phyloP scores from a whole-genome alignment of 2,329 filamentous ascomycete species.

The Fusarium robinianum region DNA sequence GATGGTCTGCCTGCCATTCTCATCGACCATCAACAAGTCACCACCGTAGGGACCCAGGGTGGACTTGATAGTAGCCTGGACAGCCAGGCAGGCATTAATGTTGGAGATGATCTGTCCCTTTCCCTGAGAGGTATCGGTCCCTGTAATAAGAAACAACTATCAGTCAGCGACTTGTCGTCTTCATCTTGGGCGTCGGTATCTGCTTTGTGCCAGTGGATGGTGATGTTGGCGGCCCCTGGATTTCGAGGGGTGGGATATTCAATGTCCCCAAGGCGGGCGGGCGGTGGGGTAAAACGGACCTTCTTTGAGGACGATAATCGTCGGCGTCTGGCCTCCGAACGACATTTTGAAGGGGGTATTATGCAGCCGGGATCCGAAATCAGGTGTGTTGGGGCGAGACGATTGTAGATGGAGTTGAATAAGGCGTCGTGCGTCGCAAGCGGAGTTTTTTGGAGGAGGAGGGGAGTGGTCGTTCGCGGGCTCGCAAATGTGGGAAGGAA shows the following conservation, averaged over 20 bases:
- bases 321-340: constrained; percentile 96
- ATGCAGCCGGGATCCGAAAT: constrained; percentile 13
- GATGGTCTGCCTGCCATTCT: constrained; percentile 94
- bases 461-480: constrained; percentile 34
- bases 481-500: constrained; percentile 38
- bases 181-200: constrained; percentile 5
- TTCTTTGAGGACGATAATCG: constrained; percentile 97
- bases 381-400: constrained; percentile 16
- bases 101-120: constrained; percentile 97
- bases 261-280: constrained; percentile 31
- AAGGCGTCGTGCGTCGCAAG: constrained; percentile 18
- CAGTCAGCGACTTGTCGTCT: constrained; percentile 28
- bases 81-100: constrained; percentile 96
- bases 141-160: constrained; percentile 54
- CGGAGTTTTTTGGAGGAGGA: constrained; percentile 21
- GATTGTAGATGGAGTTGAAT: constrained; percentile 8
- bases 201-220: constrained; percentile 15
- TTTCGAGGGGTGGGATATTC: constrained; percentile 32
- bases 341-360: constrained; percentile 66
- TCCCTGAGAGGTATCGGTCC: constrained; percentile 96
- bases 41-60: constrained; percentile 96
- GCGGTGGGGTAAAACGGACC: constrained; percentile 65
- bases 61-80: constrained; percentile 93
- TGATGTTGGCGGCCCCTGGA: no score
- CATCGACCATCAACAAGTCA: constrained; percentile 93